These are phyloP conservation scores for Zanthoxylum bungeanum DNA, from an alignment of 345 rosid genomes.

Conservation along the genomic window DNA sequence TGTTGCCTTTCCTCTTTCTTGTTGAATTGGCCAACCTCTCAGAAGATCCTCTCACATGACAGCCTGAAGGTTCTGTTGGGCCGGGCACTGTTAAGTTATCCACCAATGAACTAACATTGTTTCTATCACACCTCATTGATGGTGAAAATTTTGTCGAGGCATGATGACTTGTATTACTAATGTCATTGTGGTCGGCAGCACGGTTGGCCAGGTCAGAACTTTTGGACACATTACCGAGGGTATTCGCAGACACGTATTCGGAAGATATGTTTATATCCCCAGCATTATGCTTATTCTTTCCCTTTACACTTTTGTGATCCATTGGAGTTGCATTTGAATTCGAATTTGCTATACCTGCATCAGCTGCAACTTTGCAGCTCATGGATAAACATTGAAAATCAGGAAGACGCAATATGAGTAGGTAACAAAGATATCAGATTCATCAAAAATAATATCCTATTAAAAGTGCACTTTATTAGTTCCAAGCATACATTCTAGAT, in stretches of 20 bases:
- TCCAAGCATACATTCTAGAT: too few species aligned
- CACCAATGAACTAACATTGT: conserved; percentile 13
- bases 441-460: too few species aligned
- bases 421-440: too few species aligned
- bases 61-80: conserved; percentile 5
- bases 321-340: conserved; percentile 18
- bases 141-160: neutral
- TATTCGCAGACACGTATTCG: conserved; percentile 1
- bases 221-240: conserved; percentile 6
- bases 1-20: neutral
- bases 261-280: neutral
- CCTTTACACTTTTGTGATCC: conserved; percentile 9
- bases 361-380: conserved; percentile 12
- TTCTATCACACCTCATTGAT: neutral
- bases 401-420: too few species aligned
- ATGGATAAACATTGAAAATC: neutral
- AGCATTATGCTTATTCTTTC: neutral
- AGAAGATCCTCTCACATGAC: conserved; percentile 15
- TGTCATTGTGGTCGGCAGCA: neutral
- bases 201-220: neutral
- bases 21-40: conserved; percentile 2
- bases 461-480: too few species aligned
- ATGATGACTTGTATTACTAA: neutral
- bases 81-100: neutral
- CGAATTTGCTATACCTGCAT: conserved; percentile 17